A percentile compares a stretch with the other conserved stretches of the same genome.
Conservation (phyloP, 371 early-diverging fungal genomes). For the Capillidium rhysosporum region DNA sequence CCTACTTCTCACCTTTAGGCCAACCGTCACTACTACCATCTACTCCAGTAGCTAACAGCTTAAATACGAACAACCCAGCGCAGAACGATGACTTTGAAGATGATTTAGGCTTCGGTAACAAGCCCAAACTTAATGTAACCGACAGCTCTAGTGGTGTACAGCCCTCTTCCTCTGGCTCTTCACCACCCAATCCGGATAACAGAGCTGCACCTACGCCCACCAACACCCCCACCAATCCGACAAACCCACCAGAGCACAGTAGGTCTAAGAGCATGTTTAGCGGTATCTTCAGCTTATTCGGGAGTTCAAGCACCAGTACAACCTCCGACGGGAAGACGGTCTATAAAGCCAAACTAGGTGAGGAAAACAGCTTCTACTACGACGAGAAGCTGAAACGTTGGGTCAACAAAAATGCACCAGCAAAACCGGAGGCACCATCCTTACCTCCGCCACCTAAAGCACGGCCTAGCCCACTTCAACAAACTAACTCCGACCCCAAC, state of each 20-base stretch:
- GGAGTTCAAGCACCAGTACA: conserved; percentile 11
- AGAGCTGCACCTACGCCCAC: too few relatives aligned
- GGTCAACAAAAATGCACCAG: conserved; percentile 20
- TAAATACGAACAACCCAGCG: neutral
- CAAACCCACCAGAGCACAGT: neutral
- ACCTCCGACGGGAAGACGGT: conserved; percentile 16
- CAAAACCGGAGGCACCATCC: neutral
- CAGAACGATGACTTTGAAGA: conserved; percentile 16
- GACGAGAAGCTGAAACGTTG: conserved; percentile 37
- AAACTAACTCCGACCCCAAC: too few relatives aligned
- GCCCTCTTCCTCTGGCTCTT: conserved; percentile 8
- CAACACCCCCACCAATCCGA: too few relatives aligned
- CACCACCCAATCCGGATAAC: conserved; percentile 7
- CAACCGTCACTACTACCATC: too few relatives aligned
- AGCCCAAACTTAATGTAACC: too few relatives aligned
- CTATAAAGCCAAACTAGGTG: conserved; percentile 38
- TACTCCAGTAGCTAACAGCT: too few relatives aligned
- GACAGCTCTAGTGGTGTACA: conserved; percentile 2
- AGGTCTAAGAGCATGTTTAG: conserved; percentile 12
- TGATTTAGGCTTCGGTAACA: conserved; percentile 36
- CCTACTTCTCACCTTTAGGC: neutral
- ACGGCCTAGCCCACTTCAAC: neutral
- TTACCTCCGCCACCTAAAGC: neutral
- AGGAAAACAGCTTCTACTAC: conserved; percentile 39
- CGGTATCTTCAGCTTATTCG: conserved; percentile 20